A percentile compares a stretch with the other conserved stretches of the same genome.
These are phyloP conservation scores for Saccharomyces hybrid DNA, from an alignment of 1,139 yeast genomes.

Conservation along the genomic window DNA sequence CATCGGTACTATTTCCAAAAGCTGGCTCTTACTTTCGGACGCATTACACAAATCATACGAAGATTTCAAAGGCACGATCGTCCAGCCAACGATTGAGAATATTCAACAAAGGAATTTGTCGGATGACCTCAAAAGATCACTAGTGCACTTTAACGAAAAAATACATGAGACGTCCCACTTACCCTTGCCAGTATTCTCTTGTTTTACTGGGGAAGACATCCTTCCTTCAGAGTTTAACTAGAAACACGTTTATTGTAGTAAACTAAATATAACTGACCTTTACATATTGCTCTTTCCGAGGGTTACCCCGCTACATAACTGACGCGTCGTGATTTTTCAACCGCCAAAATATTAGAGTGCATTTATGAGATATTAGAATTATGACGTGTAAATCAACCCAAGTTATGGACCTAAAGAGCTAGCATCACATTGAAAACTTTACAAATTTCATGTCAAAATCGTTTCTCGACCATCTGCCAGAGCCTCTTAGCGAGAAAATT, in stretches of 20 bases:
- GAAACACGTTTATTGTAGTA: neutral
- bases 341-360: too few species aligned
- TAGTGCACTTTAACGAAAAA: slow-evolving; percentile 88
- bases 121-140: slow-evolving; percentile 71
- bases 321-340: neutral
- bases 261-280: neutral
- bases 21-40: slow-evolving; percentile 91
- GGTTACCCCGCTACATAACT: neutral
- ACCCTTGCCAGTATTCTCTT: slow-evolving; percentile 55
- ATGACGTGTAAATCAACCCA: too few species aligned
- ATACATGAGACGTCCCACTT: slow-evolving; percentile 78
- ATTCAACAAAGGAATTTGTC: slow-evolving; percentile 71
- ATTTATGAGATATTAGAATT: too few species aligned
- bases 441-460: slow-evolving; percentile 7
- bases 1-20: slow-evolving; percentile 72
- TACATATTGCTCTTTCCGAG: neutral
- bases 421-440: too few species aligned
- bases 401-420: too few species aligned
- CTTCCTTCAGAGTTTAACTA: neutral
- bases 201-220: slow-evolving; percentile 28
- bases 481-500: slow-evolving; percentile 21
- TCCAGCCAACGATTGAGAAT: slow-evolving; percentile 80
- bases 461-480: slow-evolving; percentile 18
- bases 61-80: slow-evolving; percentile 78
- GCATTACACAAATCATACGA: slow-evolving; percentile 73